Conservation (phyloP, 2,329 filamentous ascomycete genomes). For the Sporothrix brasiliensis region DNA sequence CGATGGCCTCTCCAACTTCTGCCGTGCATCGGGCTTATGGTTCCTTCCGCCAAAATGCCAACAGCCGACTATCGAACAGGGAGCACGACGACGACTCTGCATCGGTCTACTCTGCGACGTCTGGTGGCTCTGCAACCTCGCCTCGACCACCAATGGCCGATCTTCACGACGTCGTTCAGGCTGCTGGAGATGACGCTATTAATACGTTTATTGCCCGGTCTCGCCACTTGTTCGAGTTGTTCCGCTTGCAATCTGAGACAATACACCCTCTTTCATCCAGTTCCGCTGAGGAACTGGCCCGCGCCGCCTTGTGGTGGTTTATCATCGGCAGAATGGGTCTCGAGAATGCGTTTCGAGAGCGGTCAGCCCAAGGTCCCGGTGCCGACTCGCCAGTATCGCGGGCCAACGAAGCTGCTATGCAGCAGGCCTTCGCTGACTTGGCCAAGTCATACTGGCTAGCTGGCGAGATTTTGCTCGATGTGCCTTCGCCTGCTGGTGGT, state of each 20-base stretch:
- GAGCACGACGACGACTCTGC: constrained; percentile 33
- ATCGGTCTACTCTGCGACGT: constrained; percentile 11
- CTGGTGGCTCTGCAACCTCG: constrained; percentile 30
- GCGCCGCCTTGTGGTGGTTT: constrained; percentile 87
- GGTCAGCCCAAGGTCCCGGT: constrained; percentile 55
- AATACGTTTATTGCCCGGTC: constrained; percentile 71
- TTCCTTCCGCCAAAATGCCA: constrained; percentile 38
- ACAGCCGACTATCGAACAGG: constrained; percentile 38
- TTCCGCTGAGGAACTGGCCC: constrained; percentile 67
- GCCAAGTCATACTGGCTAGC: constrained; percentile 86
- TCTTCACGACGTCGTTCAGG: constrained; percentile 48
- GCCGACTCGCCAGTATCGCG: constrained; percentile 44
- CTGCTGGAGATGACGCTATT: constrained; percentile 67
- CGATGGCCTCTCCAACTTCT: constrained; percentile 39
- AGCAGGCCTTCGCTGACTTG: constrained; percentile 83
- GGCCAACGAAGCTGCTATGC: constrained; percentile 59
- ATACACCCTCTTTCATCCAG: constrained; percentile 67
- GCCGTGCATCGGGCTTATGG: constrained; percentile 39
- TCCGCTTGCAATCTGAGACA: constrained; percentile 75
- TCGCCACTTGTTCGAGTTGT: constrained; percentile 73
- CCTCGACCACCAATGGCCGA: constrained; percentile 43
- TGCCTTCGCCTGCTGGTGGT: constrained; percentile 46
- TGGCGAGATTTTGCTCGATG: constrained; percentile 56
- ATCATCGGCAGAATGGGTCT: constrained; percentile 75
- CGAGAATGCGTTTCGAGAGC: constrained; percentile 70